phyloP scores from a whole-genome alignment of 176 grass and related monocot species.

The Ensete ventricosum region DNA sequence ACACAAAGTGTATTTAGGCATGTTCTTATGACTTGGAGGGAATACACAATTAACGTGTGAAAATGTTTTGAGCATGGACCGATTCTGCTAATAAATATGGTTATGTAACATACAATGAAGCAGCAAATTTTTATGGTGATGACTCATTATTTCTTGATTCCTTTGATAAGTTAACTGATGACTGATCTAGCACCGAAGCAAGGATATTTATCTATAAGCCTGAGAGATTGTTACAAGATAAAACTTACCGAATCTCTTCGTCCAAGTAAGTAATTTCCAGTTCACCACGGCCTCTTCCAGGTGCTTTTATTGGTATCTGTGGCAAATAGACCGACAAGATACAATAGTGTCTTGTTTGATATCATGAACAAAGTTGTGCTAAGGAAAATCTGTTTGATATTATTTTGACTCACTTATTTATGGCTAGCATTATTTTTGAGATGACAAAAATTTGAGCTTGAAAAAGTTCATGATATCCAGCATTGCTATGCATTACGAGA shows the following conservation, averaged over 20 bases:
- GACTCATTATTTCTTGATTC: neutral
- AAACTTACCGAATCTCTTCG: constrained; percentile 68
- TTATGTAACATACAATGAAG: neutral
- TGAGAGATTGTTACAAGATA: neutral
- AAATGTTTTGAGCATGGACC: neutral
- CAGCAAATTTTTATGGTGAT: neutral
- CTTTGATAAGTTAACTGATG: neutral
- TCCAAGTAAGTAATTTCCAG: constrained; percentile 90
- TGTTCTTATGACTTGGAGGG: neutral
- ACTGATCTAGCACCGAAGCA: neutral
- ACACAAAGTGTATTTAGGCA: neutral
- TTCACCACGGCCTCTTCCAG: constrained; percentile 69
- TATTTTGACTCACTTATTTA: neutral
- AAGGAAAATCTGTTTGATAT: neutral
- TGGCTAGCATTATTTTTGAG: neutral
- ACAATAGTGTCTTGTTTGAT: neutral
- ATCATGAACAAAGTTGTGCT: neutral
- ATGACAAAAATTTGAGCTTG: neutral
- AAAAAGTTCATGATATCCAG: neutral
- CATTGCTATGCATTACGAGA: neutral
- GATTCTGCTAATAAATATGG: neutral
- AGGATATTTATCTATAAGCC: too few species aligned
- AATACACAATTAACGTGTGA: neutral
- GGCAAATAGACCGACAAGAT: neutral
- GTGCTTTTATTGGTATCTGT: constrained; percentile 80